A percentile compares a stretch with the other conserved stretches of the same genome.
These are phyloP conservation scores for Pulicaria dysenterica DNA, from an alignment of 129 eudicot genomes.

Conservation along the genomic window DNA sequence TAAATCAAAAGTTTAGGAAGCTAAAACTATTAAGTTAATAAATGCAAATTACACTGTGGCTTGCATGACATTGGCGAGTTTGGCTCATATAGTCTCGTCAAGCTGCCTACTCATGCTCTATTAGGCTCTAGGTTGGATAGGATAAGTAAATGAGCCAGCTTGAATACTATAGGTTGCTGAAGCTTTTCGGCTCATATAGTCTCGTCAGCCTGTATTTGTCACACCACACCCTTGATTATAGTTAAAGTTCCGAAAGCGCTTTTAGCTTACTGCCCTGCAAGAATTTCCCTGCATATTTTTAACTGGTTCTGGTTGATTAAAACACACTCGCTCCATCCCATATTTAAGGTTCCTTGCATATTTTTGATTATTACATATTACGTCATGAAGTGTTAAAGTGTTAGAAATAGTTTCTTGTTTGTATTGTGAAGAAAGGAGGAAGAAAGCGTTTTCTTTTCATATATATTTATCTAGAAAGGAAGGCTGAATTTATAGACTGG, in stretches of 20 bases:
- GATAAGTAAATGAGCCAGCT: constrained; percentile 8
- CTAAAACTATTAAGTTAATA: constrained; percentile 7
- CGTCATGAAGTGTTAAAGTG: not conserved
- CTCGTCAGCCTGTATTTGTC: not conserved
- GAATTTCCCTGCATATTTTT: constrained; percentile 12
- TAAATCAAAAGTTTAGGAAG: not conserved
- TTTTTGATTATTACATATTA: too few species aligned
- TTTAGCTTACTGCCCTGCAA: not conserved
- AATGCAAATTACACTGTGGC: not conserved
- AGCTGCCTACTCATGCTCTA: constrained; percentile 15
- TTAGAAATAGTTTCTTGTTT: not conserved
- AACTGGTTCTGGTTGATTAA: constrained; percentile 1
- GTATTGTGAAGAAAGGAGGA: not conserved
- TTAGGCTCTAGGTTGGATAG: not conserved
- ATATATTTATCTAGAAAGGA: too few species aligned
- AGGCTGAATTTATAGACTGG: too few species aligned
- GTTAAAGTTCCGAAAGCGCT: constrained; percentile 2
- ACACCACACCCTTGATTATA: constrained; percentile 11
- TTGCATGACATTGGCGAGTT: constrained; percentile 2
- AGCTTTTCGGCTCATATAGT: too few species aligned
- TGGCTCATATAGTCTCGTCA: constrained; percentile 12
- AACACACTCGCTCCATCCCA: not conserved
- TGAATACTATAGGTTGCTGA: not conserved
- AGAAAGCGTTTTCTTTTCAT: too few species aligned
- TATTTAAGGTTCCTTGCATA: too few species aligned